phyloP scores from a whole-genome alignment of 441 rosid genomes.

The Croton laevigatus region DNA sequence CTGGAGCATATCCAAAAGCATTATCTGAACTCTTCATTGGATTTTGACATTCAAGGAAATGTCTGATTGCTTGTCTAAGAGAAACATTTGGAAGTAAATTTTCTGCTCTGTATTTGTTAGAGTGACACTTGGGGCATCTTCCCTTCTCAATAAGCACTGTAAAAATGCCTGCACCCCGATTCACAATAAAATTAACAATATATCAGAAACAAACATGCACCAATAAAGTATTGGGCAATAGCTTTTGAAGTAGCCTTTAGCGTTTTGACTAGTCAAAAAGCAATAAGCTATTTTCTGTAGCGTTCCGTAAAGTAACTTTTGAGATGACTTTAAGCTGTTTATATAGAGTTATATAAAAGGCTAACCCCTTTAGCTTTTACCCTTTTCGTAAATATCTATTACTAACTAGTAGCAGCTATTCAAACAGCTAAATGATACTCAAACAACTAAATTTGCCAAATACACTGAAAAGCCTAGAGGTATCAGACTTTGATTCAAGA shows the following conservation, averaged over 20 bases:
- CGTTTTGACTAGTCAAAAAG: no score
- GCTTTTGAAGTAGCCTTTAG: no score
- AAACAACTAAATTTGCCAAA: no score
- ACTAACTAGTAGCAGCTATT: no score
- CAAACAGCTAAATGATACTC: no score
- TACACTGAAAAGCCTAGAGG: not conserved
- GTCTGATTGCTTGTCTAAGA: slow-evolving; percentile 48
- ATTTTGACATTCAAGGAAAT: slow-evolving; percentile 38
- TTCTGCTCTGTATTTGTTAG: slow-evolving; percentile 37
- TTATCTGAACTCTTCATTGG: slow-evolving; percentile 30
- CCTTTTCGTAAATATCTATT: no score
- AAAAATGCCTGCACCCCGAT: slow-evolving; percentile 38
- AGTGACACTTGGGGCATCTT: slow-evolving; percentile 47
- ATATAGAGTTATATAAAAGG: no score
- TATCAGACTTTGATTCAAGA: not conserved
- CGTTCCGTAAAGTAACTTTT: no score
- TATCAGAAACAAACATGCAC: slow-evolving; percentile 12
- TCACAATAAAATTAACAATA: not conserved
- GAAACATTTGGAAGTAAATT: slow-evolving; percentile 56
- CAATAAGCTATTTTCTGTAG: no score
- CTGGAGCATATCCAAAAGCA: slow-evolving; percentile 38
- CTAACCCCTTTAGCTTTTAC: no score
- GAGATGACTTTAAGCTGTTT: no score
- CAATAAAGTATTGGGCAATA: not conserved
- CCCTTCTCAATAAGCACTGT: slow-evolving; percentile 36